Evolutionary conservation across 2,329 filamentous ascomycete species (phyloP).

Genomic region (Lizonia empirigonia): DNA sequence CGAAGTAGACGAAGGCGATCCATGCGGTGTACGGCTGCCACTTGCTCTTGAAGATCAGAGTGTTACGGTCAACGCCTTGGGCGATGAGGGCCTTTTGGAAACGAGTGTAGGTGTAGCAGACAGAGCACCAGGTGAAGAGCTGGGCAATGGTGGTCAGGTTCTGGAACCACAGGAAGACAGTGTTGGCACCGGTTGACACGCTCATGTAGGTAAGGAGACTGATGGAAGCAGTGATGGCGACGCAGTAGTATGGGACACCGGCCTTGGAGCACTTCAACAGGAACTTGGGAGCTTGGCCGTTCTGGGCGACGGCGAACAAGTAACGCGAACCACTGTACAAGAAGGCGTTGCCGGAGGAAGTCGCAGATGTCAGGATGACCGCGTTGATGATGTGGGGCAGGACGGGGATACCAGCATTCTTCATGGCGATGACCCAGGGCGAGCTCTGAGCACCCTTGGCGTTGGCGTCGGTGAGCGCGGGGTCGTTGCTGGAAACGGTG

Average conservation of each 20-base stretch:
- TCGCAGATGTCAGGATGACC: slow-evolving; percentile 73
- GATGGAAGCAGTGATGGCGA: slow-evolving; percentile 49
- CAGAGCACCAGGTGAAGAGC: slow-evolving; percentile 61
- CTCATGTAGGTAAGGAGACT: slow-evolving; percentile 58
- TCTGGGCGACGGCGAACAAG: slow-evolving; percentile 57
- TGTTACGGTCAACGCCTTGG: slow-evolving; percentile 62
- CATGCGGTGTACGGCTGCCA: slow-evolving; percentile 63
- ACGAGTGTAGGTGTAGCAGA: slow-evolving; percentile 62
- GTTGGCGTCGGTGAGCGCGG: slow-evolving; percentile 54
- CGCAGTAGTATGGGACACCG: slow-evolving; percentile 51
- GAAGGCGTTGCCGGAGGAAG: slow-evolving; percentile 71
- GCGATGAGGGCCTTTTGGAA: slow-evolving; percentile 56
- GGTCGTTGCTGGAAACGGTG: slow-evolving; percentile 62
- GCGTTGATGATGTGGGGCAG: slow-evolving; percentile 78
- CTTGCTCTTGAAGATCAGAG: slow-evolving; percentile 56
- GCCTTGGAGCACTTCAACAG: slow-evolving; percentile 56
- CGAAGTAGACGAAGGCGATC: slow-evolving; percentile 63
- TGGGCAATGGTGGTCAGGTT: slow-evolving; percentile 67
- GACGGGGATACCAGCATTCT: slow-evolving; percentile 68
- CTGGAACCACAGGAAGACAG: slow-evolving; percentile 70
- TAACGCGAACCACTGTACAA: slow-evolving; percentile 62
- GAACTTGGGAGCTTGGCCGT: slow-evolving; percentile 59
- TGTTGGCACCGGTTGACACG: slow-evolving; percentile 52
- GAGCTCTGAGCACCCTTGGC: slow-evolving; percentile 44
- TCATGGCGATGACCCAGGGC: slow-evolving; percentile 67